Conservation (phyloP, 129 eudicot species). For the Logfia minima region DNA sequence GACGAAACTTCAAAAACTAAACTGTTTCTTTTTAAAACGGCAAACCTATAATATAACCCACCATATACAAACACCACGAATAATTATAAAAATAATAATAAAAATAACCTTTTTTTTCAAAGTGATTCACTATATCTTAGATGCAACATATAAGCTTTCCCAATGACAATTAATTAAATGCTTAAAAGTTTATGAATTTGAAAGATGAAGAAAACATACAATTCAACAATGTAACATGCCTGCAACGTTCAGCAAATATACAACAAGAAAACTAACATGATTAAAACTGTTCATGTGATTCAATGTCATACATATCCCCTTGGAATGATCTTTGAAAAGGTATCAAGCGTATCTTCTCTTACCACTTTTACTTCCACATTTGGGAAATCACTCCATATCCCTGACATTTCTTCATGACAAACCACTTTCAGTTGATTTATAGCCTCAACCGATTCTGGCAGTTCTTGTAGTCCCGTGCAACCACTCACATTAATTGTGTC, state of each 20-base stretch:
- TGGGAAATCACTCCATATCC: slow-evolving; percentile 2
- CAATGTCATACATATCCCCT: neutral
- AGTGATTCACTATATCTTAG: too few species aligned
- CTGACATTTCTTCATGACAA: slow-evolving; percentile 13
- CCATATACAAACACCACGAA: too few species aligned
- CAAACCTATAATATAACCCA: too few species aligned
- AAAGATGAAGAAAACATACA: neutral
- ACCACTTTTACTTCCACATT: slow-evolving; percentile 6
- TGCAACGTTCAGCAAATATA: neutral
- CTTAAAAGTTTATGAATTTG: too few species aligned
- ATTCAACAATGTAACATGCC: neutral
- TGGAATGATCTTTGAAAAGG: slow-evolving; percentile 10
- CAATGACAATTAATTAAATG: too few species aligned
- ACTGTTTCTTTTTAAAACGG: too few species aligned
- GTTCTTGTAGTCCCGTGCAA: slow-evolving; percentile 18
- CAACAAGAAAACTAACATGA: neutral
- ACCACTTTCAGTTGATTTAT: slow-evolving; percentile 1
- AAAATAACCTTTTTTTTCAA: too few species aligned
- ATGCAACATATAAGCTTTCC: too few species aligned
- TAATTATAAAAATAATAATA: too few species aligned
- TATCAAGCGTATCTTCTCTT: slow-evolving; percentile 3
- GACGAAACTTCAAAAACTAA: too few species aligned
- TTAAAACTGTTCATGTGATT: neutral
- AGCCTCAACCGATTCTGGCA: neutral
- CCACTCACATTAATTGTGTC: slow-evolving; percentile 13